Base-by-base conservation (phyloP, 352 stramenopile species). In the Albugo candida region DNA sequence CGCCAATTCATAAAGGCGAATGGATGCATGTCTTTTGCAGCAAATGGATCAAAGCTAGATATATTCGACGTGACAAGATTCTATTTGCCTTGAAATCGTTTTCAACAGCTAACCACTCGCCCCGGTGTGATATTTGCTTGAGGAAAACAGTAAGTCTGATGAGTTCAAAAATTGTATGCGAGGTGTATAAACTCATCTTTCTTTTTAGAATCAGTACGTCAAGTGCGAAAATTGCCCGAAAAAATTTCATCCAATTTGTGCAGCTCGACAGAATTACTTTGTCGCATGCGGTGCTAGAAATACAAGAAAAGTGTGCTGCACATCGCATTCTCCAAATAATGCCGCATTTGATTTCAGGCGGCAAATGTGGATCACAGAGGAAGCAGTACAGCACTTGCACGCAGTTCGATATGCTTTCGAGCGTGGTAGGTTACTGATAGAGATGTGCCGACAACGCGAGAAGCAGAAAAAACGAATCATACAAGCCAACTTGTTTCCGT, bases 391-490 rank as follows among this genome's bases (percentile, higher is more conserved):
- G 10, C 74, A 88, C 27, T 55, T 92, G 21, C 70, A 81, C 45
- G 71, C 88, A 42, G 53, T 92, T 11, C 63, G 79, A 16, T 66
- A 65, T n/a, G 77, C 74, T 0, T 58, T 88, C 11, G 79, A 92
- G 45, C 76, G 79, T 37, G 75, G 74, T 10, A 61, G 79, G 10
- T 86, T 92, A 75, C 64, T 92, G 37, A 49, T 89, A 0, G 76
- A 92, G 48, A 86, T 92, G 79, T 62, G 67, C 6, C 70, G 76
- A 10, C 79, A 89, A 45, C 76, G 79, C 35, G 79, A 92, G 55
- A 69, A 77, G n/a, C 74, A 82, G 50, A 77, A 84, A 24, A 89
- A 85, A 49, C 70, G 76, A 16, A 48, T 88, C 45, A 50, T 87
- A 34, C 80, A 75, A 49, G 14, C 76, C 0, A 82, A 58, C 49